phyloP scores from a whole-genome alignment of 441 rosid species.

The Biscutella laevigata region DNA sequence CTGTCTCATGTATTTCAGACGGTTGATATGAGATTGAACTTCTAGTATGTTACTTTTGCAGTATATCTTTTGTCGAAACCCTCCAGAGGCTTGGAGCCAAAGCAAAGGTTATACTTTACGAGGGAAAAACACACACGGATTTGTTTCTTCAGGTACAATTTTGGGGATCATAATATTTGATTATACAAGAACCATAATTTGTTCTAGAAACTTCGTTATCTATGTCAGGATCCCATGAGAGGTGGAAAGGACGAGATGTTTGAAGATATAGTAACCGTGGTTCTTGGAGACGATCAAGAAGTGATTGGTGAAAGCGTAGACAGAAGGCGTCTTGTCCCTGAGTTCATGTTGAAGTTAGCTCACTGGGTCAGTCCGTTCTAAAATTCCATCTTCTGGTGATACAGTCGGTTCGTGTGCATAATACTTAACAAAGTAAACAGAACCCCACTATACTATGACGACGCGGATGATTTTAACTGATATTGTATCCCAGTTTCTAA shows the following conservation, averaged over 20 bases:
- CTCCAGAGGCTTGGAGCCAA: constrained; percentile 61
- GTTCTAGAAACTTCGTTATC: constrained; percentile 7
- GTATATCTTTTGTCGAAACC: constrained; percentile 63
- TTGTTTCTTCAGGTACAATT: constrained; percentile 76
- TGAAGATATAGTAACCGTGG: constrained; percentile 59
- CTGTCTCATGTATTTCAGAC: not conserved
- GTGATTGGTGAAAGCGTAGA: constrained; percentile 44
- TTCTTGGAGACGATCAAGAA: constrained; percentile 53
- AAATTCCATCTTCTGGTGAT: not conserved
- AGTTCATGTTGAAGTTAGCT: constrained; percentile 78
- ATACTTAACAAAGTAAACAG: constrained; percentile 12
- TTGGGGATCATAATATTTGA: not conserved
- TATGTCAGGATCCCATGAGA: constrained; percentile 88
- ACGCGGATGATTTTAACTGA: constrained; percentile 11
- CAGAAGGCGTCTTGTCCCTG: constrained; percentile 88
- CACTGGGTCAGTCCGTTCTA: constrained; percentile 76
- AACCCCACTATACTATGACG: not conserved
- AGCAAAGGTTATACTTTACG: constrained; percentile 66
- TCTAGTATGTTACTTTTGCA: constrained; percentile 25
- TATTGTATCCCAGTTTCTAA: not conserved
- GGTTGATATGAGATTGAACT: constrained; percentile 12
- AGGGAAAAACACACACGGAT: constrained; percentile 91
- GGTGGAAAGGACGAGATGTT: constrained; percentile 83
- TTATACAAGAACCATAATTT: constrained; percentile 7
- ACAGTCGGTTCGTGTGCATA: constrained; percentile 9